Evolutionary conservation across 208 protist genomes (phyloP).

Genomic region (Angomonas deanei): DNA sequence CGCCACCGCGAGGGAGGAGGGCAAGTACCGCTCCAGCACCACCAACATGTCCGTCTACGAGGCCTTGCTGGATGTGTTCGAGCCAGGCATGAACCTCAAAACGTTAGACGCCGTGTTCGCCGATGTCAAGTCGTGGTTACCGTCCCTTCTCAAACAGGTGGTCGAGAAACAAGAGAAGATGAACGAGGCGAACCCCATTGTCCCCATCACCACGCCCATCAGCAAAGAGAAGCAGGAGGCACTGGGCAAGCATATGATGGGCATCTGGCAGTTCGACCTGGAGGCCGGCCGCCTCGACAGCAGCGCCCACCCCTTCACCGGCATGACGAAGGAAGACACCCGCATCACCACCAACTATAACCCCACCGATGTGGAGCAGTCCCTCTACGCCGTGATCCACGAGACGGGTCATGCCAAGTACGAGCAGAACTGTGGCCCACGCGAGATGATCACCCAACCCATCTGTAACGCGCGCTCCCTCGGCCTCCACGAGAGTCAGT

Average conservation of each 20-base stretch:
- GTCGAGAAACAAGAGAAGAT: constrained; percentile 37
- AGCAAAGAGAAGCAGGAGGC: constrained; percentile 45
- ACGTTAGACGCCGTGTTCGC: constrained; percentile 63
- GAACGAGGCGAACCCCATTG: constrained; percentile 7
- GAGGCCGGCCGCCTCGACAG: constrained; percentile 77
- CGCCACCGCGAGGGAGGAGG: constrained; percentile 59
- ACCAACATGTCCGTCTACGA: constrained; percentile 61
- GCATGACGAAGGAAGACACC: constrained; percentile 70
- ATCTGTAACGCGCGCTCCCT: constrained; percentile 59
- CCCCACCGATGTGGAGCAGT: constrained; percentile 41
- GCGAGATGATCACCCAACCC: constrained; percentile 49
- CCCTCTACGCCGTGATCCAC: constrained; percentile 73
- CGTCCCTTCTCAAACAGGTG: constrained; percentile 65
- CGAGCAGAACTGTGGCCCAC: constrained; percentile 79
- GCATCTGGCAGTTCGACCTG: constrained; percentile 74
- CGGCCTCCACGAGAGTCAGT: constrained; percentile 88
- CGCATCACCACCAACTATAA: constrained; percentile 82
- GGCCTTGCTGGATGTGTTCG: constrained; percentile 71
- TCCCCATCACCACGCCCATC: constrained; percentile 37
- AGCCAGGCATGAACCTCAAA: constrained; percentile 66
- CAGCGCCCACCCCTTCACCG: constrained; percentile 87
- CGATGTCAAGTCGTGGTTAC: constrained; percentile 75
- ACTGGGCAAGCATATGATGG: constrained; percentile 49
- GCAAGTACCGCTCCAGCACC: constrained; percentile 31
- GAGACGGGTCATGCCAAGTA: constrained; percentile 89